Evolutionary conservation across 164 flowering plant species (phyloP), one percentile per base, ranked within the genome.

Genomic region (Chimonanthus praecox): DNA sequence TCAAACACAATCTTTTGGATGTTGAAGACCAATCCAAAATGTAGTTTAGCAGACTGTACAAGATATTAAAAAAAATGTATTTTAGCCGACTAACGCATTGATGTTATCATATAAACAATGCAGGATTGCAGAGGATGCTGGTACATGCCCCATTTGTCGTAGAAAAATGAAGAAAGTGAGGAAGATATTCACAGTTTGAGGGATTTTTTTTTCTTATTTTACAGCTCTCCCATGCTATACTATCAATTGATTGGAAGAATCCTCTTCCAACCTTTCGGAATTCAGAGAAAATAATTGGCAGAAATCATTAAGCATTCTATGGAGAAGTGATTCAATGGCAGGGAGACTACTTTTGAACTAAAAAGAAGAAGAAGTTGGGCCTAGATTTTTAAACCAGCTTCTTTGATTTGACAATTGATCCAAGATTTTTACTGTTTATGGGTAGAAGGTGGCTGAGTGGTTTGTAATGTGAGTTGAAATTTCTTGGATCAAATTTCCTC

Each of bases 101-200:
- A 68, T 9, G 58, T 20, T 43, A 64, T 68, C 47, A 48, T 48
- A 67, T 67, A 45, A 48, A 68, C 61, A 54, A 49, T 77, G 75
- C 87, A 88, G 91, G 83, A 86, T 88, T 68, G 83, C 81, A 13
- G 91, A 88, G 72, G 85, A 73, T 46, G 85, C 79, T 61, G 87
- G 87, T 47, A 78, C 73, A 49, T 88, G 91, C 77, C 88, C 91
- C 16, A 81, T 86, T 47, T 88, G 91, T 67, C 79, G 88, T 3
- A 78, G 87, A 76, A 86, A 71, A 68, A 82, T 80, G 78, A 88
- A 84, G 82, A 85, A 84, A 74, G 89, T 86, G 76, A 84, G 80
- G 75, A 88, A 72, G 83, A 86, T 88, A 78, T 83, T 74, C 48
- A 76, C 89, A 33, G 88, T 86, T 49, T 88, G 77, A 85, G 70